Evolutionary conservation across 225 moss, liverwort and hornwort species (phyloP).

Genomic region (Polytrichum formosum): DNA sequence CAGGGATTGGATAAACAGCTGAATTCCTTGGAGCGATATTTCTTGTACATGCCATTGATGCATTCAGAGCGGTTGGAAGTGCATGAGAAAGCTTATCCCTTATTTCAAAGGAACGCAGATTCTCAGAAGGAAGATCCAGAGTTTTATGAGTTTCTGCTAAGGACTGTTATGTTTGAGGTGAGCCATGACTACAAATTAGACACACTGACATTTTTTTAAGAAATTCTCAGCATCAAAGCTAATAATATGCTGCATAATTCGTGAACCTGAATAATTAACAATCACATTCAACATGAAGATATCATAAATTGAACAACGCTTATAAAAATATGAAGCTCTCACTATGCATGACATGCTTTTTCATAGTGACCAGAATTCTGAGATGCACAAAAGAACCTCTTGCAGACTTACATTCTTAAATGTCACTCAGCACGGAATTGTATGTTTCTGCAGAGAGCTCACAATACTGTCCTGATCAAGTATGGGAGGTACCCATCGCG

Average conservation of each 20-base stretch:
- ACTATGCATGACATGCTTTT: background rate
- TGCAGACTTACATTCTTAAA: background rate
- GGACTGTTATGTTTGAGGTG: slow-evolving; percentile 41
- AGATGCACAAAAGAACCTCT: background rate
- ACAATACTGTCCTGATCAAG: slow-evolving; percentile 40
- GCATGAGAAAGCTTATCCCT: slow-evolving; percentile 37
- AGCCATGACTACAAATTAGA: background rate
- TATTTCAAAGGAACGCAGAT: slow-evolving; percentile 44
- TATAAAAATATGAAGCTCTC: background rate
- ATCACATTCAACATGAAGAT: background rate
- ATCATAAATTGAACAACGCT: background rate
- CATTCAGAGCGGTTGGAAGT: slow-evolving; percentile 52
- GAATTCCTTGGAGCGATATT: slow-evolving; percentile 45
- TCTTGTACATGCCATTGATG: slow-evolving; percentile 75
- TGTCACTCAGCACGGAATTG: background rate
- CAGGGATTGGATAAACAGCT: slow-evolving; percentile 68
- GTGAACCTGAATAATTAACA: background rate
- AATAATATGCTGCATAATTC: background rate
- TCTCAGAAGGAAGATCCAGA: slow-evolving; percentile 36
- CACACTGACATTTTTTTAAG: no score
- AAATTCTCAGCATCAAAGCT: background rate
- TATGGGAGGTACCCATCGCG: slow-evolving; percentile 76
- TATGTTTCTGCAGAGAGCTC: slow-evolving; percentile 47
- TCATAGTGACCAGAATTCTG: no score
- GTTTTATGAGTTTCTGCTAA: slow-evolving; percentile 20